These are phyloP conservation scores for Sclerospora graminicola DNA, from an alignment of 352 stramenopile genomes.

Conservation along the genomic window DNA sequence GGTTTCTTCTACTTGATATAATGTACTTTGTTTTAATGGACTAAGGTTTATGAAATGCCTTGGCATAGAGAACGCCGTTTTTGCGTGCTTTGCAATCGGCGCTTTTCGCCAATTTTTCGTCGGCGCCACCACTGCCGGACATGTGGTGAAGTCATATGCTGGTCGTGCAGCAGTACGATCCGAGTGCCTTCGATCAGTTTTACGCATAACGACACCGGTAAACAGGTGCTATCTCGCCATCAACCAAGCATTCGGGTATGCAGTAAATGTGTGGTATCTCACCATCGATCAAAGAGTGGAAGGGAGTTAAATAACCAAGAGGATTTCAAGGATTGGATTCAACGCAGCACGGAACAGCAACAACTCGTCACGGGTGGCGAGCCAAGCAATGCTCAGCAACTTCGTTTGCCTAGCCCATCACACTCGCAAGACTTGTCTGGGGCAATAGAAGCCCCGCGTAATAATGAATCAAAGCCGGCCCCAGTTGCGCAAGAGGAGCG, in stretches of 20 bases:
- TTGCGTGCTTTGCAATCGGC: conserved; percentile 70
- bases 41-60: conserved; percentile 3
- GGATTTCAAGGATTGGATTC: conserved; percentile 75
- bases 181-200: conserved; percentile 79
- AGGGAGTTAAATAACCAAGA: conserved; percentile 68
- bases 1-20: background rate
- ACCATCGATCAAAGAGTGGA: conserved; percentile 64
- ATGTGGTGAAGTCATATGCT: conserved; percentile 84
- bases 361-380: conserved; percentile 19
- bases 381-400: conserved; percentile 18
- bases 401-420: conserved; percentile 38
- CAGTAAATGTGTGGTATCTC: conserved; percentile 69
- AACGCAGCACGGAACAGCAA: conserved; percentile 47
- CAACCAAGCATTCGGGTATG: conserved; percentile 79
- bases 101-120: conserved; percentile 78
- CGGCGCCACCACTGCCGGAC: conserved; percentile 82
- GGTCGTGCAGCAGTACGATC: conserved; percentile 79
- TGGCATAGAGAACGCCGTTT: conserved; percentile 55
- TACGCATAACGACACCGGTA: conserved; percentile 70
- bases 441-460: conserved; percentile 16
- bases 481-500: conserved; percentile 19
- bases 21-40: background rate
- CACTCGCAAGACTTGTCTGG: conserved; percentile 61
- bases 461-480: conserved; percentile 13
- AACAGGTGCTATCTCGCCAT: conserved; percentile 65